phyloP scores from a whole-genome alignment of 768 basidiomycete species.

The Gyrodon lividus region DNA sequence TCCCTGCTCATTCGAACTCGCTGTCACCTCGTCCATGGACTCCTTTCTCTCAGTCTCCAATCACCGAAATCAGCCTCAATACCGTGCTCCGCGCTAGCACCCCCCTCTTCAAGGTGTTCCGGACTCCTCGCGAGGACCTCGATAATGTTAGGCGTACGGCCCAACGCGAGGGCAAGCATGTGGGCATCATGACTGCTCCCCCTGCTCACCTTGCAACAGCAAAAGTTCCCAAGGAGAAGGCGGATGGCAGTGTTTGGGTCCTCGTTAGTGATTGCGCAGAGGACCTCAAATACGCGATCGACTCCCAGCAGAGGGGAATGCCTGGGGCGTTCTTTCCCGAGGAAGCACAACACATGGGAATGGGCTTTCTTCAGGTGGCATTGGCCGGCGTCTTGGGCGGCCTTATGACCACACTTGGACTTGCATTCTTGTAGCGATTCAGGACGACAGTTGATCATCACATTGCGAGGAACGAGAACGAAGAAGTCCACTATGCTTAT shows the following conservation, averaged over 20 bases:
- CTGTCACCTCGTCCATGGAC: constrained; percentile 26
- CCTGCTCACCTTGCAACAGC: constrained; percentile 22
- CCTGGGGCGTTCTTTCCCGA: constrained; percentile 29
- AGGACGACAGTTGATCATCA: background rate
- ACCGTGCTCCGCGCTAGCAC: constrained; percentile 30
- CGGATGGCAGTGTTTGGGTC: constrained; percentile 28
- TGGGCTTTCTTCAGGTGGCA: constrained; percentile 32
- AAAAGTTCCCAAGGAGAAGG: constrained; percentile 17
- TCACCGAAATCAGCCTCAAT: constrained; percentile 25
- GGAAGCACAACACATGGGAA: constrained; percentile 13
- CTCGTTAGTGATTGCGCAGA: constrained; percentile 32
- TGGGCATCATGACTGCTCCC: constrained; percentile 29
- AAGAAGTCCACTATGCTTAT: constrained; percentile 7
- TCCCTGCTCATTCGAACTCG: constrained; percentile 18
- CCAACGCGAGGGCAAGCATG: constrained; percentile 31
- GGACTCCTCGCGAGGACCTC: constrained; percentile 30
- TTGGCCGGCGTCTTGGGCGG: constrained; percentile 34
- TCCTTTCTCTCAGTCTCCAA: constrained; percentile 24
- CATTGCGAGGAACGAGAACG: background rate
- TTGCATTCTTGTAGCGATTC: constrained; percentile 34
- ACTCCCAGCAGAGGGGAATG: constrained; percentile 32
- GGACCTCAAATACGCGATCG: constrained; percentile 32
- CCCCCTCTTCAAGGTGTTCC: constrained; percentile 34
- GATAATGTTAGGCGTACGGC: constrained; percentile 25
- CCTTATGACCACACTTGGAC: constrained; percentile 29